Evolutionary conservation across 768 basidiomycete species (phyloP).

Genomic region (Chalciporus piperatus): DNA sequence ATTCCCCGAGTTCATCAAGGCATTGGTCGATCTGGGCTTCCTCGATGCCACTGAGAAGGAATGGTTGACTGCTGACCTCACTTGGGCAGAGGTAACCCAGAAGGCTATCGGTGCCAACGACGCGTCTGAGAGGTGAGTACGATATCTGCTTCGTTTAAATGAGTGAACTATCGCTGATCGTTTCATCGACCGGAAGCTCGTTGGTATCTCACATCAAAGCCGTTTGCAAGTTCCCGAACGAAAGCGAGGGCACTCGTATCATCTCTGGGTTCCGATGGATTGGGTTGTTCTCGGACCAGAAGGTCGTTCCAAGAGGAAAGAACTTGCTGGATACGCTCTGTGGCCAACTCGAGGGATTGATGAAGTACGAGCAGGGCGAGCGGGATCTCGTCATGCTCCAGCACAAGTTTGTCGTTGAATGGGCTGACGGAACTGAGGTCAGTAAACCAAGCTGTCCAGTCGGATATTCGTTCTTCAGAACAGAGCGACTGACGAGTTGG

Average conservation of each 20-base stretch:
- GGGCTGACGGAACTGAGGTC: slow-evolving; percentile 76
- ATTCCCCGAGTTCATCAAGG: slow-evolving; percentile 92
- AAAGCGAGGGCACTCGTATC: slow-evolving; percentile 70
- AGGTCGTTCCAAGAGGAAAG: slow-evolving; percentile 56
- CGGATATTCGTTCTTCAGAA: neutral
- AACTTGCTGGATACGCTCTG: slow-evolving; percentile 95
- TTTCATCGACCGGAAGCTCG: slow-evolving; percentile 41
- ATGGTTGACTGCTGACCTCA: slow-evolving; percentile 71
- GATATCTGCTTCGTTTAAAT: neutral
- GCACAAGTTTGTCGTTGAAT: slow-evolving; percentile 94
- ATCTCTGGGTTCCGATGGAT: slow-evolving; percentile 91
- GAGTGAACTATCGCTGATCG: neutral
- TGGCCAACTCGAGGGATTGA: slow-evolving; percentile 82
- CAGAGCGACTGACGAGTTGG: slow-evolving; percentile 2
- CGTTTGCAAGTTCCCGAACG: slow-evolving; percentile 70
- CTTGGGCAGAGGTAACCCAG: slow-evolving; percentile 84
- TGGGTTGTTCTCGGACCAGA: slow-evolving; percentile 79
- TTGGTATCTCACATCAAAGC: slow-evolving; percentile 70
- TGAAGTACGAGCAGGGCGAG: slow-evolving; percentile 89
- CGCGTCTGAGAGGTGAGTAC: slow-evolving; percentile 61
- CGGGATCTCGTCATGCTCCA: slow-evolving; percentile 97
- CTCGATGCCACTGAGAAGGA: slow-evolving; percentile 72
- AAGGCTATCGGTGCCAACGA: slow-evolving; percentile 67
- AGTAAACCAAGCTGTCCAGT: slow-evolving; percentile 12
- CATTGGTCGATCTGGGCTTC: slow-evolving; percentile 86